phyloP scores from a whole-genome alignment of 192 early-diverging fungal species.

The Coemansia asiatica region DNA sequence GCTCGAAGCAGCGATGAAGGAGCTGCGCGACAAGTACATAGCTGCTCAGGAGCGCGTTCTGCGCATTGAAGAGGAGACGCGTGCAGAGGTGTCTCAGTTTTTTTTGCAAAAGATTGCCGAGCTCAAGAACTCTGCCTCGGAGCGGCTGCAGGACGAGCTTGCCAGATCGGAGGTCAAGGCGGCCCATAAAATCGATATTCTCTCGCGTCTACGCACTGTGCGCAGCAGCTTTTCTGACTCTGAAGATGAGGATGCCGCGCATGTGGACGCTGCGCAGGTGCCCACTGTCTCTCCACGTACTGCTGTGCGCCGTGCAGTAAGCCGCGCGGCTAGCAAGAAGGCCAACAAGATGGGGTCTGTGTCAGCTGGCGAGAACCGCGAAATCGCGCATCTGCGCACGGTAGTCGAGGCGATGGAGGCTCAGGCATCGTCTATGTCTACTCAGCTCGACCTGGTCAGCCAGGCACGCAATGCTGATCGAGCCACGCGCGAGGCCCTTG shows the following conservation, averaged over 20 bases:
- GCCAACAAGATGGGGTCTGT: conserved; percentile 50
- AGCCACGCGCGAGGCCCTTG: conserved; percentile 18
- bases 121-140: conserved; percentile 46
- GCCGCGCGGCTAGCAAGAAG: conserved; percentile 43
- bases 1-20: conserved; percentile 18
- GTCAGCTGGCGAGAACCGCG: conserved; percentile 42
- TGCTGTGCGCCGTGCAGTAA: conserved; percentile 37
- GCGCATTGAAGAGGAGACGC: conserved; percentile 58
- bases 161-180: conserved; percentile 30
- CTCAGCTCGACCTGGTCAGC: conserved; percentile 33
- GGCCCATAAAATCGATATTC: conserved; percentile 54
- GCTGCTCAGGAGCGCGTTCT: conserved; percentile 57
- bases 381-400: conserved; percentile 19
- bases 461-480: conserved; percentile 38
- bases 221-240: conserved; percentile 7
- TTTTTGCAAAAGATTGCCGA: conserved; percentile 51
- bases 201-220: conserved; percentile 35
- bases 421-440: conserved; percentile 23
- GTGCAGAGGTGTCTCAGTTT: conserved; percentile 55
- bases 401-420: conserved; percentile 21
- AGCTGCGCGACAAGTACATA: conserved; percentile 39
- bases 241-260: conserved; percentile 9
- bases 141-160: conserved; percentile 48
- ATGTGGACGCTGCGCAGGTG: conserved; percentile 28
- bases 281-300: conserved; percentile 49